Evolutionary conservation across 1,139 yeast species (phyloP).

Genomic region (Geotrichum bryndzae): DNA sequence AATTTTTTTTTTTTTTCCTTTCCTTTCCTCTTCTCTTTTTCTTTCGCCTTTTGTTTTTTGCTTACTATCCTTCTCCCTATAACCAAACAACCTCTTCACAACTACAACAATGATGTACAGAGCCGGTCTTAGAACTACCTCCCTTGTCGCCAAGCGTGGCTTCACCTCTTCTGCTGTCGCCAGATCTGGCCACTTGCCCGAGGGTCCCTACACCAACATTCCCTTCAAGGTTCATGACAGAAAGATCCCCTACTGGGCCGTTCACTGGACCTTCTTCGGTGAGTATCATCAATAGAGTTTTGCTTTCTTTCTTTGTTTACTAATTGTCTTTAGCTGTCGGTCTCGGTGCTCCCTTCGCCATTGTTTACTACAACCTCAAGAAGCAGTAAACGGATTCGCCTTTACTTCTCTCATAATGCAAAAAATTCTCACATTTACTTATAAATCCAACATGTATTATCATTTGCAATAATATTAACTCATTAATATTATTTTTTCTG

Average conservation of each 20-base stretch:
- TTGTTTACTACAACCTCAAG: slow-evolving; percentile 36
- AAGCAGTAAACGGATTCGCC: slow-evolving; percentile 23
- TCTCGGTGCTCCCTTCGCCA: slow-evolving; percentile 37
- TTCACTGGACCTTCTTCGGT: slow-evolving; percentile 77
- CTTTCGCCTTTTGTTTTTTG: not conserved
- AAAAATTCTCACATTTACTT: not conserved
- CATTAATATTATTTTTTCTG: not conserved
- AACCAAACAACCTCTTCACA: not conserved
- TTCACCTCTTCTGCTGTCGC: slow-evolving; percentile 30
- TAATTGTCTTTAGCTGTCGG: slow-evolving; percentile 26
- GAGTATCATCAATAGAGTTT: slow-evolving; percentile 23
- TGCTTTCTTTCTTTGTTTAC: not conserved
- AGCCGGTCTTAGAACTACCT: slow-evolving; percentile 25
- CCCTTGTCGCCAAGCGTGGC: slow-evolving; percentile 29
- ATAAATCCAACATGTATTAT: not conserved
- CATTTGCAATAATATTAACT: not conserved
- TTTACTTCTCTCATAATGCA: not conserved
- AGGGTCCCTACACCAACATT: slow-evolving; percentile 84
- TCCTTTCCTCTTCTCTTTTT: slow-evolving; percentile 4
- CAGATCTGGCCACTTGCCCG: slow-evolving; percentile 48
- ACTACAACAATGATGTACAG: slow-evolving; percentile 21
- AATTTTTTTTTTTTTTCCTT: slow-evolving; percentile 1
- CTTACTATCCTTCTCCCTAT: not conserved
- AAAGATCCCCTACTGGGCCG: slow-evolving; percentile 76
- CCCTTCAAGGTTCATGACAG: slow-evolving; percentile 93